These are phyloP conservation scores for Pascua guehoae DNA, from an alignment of 1,284 basidiomycete genomes.

Conservation along the genomic window DNA sequence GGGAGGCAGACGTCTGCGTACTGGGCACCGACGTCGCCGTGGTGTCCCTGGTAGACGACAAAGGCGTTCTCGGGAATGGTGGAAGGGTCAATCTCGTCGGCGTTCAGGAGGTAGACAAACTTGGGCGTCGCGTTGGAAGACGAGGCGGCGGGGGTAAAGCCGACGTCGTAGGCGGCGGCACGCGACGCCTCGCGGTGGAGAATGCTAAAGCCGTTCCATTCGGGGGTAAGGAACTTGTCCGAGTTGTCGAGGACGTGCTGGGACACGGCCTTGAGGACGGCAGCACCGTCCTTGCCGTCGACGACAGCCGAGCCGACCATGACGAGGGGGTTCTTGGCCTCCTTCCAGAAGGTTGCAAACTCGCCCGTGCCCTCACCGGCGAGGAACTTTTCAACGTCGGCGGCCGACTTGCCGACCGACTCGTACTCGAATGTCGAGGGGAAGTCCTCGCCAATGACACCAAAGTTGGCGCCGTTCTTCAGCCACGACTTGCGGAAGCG, in stretches of 20 bases:
- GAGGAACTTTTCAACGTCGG: constrained; percentile 75
- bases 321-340: constrained; percentile 89
- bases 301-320: constrained; percentile 83
- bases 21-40: constrained; percentile 94
- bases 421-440: constrained; percentile 93
- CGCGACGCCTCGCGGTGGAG: constrained; percentile 87
- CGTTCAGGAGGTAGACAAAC: constrained; percentile 95
- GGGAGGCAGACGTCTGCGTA: constrained; percentile 95
- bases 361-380: constrained; percentile 60
- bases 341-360: constrained; percentile 83
- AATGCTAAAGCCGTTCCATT: constrained; percentile 95
- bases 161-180: constrained; percentile 92
- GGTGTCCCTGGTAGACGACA: constrained; percentile 98
- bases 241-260: constrained; percentile 78
- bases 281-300: constrained; percentile 82
- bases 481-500: constrained; percentile 94
- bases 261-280: constrained; percentile 72
- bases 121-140: constrained; percentile 77
- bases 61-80: constrained; percentile 93
- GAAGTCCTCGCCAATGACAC: constrained; percentile 83
- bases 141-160: constrained; percentile 79
- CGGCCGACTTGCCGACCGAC: constrained; percentile 75
- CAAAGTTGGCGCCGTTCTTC: constrained; percentile 77
- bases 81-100: constrained; percentile 86
- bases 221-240: constrained; percentile 69